phyloP scores from a whole-genome alignment of 2,329 filamentous ascomycete genomes.

The Trichoderma polysporum region DNA sequence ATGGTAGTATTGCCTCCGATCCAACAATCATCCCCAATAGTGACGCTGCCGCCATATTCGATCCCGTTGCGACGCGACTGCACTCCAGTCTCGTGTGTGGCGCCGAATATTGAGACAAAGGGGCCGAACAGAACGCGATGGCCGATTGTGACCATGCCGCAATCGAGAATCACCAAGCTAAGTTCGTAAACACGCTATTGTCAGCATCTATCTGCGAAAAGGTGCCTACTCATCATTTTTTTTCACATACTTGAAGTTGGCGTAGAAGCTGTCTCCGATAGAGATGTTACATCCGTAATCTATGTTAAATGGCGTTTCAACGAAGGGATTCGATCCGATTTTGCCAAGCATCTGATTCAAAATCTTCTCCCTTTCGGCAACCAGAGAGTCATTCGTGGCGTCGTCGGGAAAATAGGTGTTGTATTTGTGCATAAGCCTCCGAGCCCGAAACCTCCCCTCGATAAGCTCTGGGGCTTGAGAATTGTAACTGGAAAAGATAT shows the following conservation, averaged over 20 bases:
- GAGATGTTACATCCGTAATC: conserved; percentile 67
- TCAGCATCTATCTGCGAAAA: not conserved
- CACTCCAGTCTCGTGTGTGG: conserved; percentile 68
- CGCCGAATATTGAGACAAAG: conserved; percentile 68
- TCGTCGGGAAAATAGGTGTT: conserved; percentile 56
- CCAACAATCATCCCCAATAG: conserved; percentile 56
- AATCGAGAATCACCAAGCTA: conserved; percentile 66
- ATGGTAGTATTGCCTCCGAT: conserved; percentile 52
- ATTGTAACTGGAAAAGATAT: conserved; percentile 46
- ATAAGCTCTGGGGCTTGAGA: conserved; percentile 48
- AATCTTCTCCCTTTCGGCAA: conserved; percentile 43
- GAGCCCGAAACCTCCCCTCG: conserved; percentile 52
- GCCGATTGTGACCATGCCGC: conserved; percentile 68
- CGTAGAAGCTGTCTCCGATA: conserved; percentile 62
- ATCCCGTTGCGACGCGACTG: conserved; percentile 47
- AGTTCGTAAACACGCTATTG: not conserved
- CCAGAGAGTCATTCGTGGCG: conserved; percentile 41
- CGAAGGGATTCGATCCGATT: conserved; percentile 52
- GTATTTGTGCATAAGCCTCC: conserved; percentile 57
- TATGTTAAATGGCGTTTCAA: conserved; percentile 61
- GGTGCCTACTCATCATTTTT: not conserved
- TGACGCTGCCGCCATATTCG: conserved; percentile 48
- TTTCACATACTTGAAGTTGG: conserved; percentile 45
- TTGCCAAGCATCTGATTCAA: conserved; percentile 51
- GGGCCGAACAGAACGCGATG: conserved; percentile 70